phyloP scores from a whole-genome alignment of 1,284 basidiomycete genomes.

The Phylloboletellus chloephorus region DNA sequence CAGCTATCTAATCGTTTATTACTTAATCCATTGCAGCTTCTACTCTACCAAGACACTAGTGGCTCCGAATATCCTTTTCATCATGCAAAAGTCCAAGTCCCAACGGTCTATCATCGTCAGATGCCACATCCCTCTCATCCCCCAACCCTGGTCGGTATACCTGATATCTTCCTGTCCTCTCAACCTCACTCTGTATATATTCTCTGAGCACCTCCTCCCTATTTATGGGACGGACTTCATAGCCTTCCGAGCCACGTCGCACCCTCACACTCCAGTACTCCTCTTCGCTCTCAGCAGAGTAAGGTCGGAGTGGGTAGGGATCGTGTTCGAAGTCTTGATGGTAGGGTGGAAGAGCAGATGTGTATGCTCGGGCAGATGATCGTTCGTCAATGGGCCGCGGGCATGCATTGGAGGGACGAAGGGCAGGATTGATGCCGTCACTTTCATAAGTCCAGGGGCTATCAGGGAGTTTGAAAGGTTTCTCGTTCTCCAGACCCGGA shows the following conservation, averaged over 20 bases:
- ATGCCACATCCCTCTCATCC: conserved; percentile 2
- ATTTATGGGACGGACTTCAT: conserved; percentile 57
- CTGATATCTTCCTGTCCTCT: conserved; percentile 53
- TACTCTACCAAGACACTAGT: conserved; percentile 26
- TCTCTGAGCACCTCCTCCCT: conserved; percentile 56
- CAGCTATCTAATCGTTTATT: conserved; percentile 30
- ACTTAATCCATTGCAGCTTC: conserved; percentile 26
- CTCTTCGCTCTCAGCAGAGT: conserved; percentile 33
- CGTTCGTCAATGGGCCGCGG: conserved; percentile 20
- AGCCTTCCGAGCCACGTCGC: conserved; percentile 74
- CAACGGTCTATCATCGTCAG: conserved; percentile 22
- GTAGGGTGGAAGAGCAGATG: conserved; percentile 60
- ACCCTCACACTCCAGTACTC: conserved; percentile 34
- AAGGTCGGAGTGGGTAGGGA: conserved; percentile 28
- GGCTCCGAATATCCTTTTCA: conserved; percentile 9
- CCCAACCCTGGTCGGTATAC: conserved; percentile 50
- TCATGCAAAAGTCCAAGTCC: conserved; percentile 12
- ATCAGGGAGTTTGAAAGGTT: conserved; percentile 44
- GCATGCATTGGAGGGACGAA: conserved; percentile 55
- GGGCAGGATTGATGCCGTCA: conserved; percentile 64
- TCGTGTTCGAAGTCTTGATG: conserved; percentile 56
- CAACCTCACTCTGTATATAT: conserved; percentile 50
- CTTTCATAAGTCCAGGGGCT: conserved; percentile 85
- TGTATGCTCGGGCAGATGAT: conserved; percentile 29
- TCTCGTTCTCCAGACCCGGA: conserved; percentile 36